Base-by-base conservation (phyloP, 805 yeast genomes). In the Yarrowia porcina region DNA sequence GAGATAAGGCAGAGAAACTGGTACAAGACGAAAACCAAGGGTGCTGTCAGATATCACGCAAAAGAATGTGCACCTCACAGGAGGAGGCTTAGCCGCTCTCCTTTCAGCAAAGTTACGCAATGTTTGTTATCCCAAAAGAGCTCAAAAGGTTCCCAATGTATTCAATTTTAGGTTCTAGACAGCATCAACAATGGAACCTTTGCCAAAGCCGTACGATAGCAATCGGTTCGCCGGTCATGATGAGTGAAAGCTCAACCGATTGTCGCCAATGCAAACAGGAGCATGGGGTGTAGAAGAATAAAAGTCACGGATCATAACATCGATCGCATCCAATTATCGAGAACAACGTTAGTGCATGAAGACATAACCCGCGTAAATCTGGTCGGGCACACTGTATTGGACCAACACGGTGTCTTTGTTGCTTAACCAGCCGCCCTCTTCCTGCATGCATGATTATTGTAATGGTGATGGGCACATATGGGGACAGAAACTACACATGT, bases 351-450 rank as follows among this genome's bases (percentile, higher is more conserved):
- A 45, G 25, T 20, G 36, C 36, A 45, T 8, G 8, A 45, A 15
- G 52, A 28, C 52, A 45, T 30, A 36, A 30, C 36, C 28, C 52
- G n/a, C 25, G 52, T 45, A 45, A 35, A 28, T 36, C 9, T 45
- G 36, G 52, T 20, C 36, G 52, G 52, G 52, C 10, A 47, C 56
- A 33, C 56, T 49, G 56, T 49, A 49, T 49, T 33, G 56, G 39
- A 32, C 39, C 21, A 32, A 49, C 39, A 32, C 56, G 39, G 39
- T 49, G 56, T 49, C 56, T 49, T 49, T 49, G 56, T 49, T 49
- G 56, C 56, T 49, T 27, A 50, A 33, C 59, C 59, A 52, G 59
- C 59, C 59, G 42, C 59, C 59, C 44, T 27, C 42, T 52, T 35
- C 59, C 44, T 52, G 59, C 59, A 52, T 52, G 59, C 59, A 52